phyloP scores from a whole-genome alignment of 176 grass and related monocot species.

The Rhynchospora tenuis region DNA sequence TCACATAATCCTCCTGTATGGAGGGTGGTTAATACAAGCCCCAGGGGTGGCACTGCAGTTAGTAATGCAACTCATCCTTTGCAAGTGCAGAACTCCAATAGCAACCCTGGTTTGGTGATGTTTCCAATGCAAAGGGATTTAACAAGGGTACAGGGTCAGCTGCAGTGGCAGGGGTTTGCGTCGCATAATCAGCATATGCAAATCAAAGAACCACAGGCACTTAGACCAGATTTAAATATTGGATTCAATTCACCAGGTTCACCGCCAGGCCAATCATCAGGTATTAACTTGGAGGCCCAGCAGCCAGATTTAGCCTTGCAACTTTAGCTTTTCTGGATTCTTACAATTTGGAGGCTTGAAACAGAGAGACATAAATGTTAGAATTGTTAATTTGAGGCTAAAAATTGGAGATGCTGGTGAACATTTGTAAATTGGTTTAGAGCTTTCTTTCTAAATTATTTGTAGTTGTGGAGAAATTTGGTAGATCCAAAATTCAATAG shows the following conservation, averaged over 20 bases:
- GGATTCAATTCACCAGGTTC: constrained; percentile 77
- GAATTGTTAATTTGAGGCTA: neutral
- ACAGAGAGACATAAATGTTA: neutral
- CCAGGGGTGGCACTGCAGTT: constrained; percentile 29
- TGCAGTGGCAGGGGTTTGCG: constrained; percentile 66
- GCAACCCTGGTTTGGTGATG: constrained; percentile 63
- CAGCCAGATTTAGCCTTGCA: constrained; percentile 97
- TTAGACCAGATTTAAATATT: constrained; percentile 92
- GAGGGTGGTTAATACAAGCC: constrained; percentile 61
- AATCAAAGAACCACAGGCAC: constrained; percentile 45
- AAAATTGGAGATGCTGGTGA: neutral
- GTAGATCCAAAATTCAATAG: constrained; percentile 17
- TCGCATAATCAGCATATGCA: constrained; percentile 66
- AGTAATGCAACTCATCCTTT: constrained; percentile 45
- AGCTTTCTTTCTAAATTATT: constrained; percentile 3
- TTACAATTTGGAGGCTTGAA: neutral
- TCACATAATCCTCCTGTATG: constrained; percentile 25
- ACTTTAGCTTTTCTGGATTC: constrained; percentile 42
- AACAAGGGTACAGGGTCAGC: constrained; percentile 50
- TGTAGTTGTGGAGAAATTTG: neutral
- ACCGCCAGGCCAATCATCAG: constrained; percentile 62
- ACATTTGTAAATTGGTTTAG: constrained; percentile 18
- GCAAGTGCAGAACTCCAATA: constrained; percentile 46
- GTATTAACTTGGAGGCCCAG: constrained; percentile 92
- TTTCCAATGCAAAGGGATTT: constrained; percentile 69